phyloP scores from a whole-genome alignment of 1,139 yeast genomes.

The Groenewaldozyma auringiensis region DNA sequence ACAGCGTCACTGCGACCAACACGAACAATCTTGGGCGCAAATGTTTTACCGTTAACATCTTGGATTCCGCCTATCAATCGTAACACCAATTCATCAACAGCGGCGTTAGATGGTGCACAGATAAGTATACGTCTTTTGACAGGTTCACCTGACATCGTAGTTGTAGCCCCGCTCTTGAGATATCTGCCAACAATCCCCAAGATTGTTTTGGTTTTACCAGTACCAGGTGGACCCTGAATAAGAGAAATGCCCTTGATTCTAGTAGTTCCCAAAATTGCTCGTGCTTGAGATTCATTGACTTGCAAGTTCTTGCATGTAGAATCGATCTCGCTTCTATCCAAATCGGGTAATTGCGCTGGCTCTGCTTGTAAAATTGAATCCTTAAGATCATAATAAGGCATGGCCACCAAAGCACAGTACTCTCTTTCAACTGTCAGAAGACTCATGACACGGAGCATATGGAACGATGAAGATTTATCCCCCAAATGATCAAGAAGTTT shows the following conservation, averaged over 20 bases:
- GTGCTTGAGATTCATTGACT: conserved; percentile 84
- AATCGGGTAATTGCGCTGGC: conserved; percentile 44
- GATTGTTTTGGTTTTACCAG: conserved; percentile 97
- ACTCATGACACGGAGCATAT: conserved; percentile 66
- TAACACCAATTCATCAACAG: conserved; percentile 92
- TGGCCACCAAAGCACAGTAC: conserved; percentile 71
- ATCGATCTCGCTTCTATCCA: conserved; percentile 36
- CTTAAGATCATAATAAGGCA: conserved; percentile 70
- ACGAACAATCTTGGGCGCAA: conserved; percentile 72
- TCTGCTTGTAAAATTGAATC: conserved; percentile 56
- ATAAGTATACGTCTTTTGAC: conserved; percentile 50
- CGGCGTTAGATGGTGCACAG: conserved; percentile 99
- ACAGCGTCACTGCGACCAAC: conserved; percentile 88
- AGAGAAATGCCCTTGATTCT: conserved; percentile 69
- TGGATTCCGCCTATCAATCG: conserved; percentile 71
- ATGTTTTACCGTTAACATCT: conserved; percentile 45
- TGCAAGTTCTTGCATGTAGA: conserved; percentile 39
- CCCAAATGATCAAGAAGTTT: conserved; percentile 50
- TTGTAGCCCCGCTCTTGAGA: conserved; percentile 35
- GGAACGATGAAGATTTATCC: conserved; percentile 50
- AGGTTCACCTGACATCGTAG: conserved; percentile 32
- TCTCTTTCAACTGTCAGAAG: conserved; percentile 94
- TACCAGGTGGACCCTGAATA: conserved; percentile 98
- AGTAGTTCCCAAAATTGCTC: conserved; percentile 72
- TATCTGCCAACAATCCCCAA: conserved; percentile 82